phyloP scores from a whole-genome alignment of 441 rosid genomes.

The Erodium chrysanthum region DNA sequence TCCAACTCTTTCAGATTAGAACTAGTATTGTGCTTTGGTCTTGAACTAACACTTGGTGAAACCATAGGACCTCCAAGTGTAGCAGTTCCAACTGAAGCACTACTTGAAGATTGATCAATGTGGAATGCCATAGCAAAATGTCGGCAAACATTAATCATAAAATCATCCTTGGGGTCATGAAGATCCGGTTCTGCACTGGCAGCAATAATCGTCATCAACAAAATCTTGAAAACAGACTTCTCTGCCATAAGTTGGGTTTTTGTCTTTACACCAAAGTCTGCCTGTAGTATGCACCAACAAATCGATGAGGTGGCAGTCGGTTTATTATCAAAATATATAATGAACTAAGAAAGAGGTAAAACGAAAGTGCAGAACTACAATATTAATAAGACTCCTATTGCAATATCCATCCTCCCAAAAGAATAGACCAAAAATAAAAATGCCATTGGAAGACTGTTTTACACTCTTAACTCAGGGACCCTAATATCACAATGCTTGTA shows the following conservation, averaged over 20 bases:
- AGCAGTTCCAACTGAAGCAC: constrained; percentile 38
- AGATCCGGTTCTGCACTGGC: constrained; percentile 81
- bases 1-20: constrained; percentile 75
- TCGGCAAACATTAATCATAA: constrained; percentile 66
- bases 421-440: background rate
- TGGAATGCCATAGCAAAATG: constrained; percentile 95
- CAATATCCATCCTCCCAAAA: background rate
- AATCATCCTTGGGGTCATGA: constrained; percentile 64
- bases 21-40: constrained; percentile 42
- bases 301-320: constrained; percentile 4
- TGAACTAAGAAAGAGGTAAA: background rate
- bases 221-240: constrained; percentile 88
- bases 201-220: constrained; percentile 71
- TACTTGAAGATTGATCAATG: constrained; percentile 43
- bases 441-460: background rate
- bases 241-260: constrained; percentile 97
- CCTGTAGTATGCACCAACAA: constrained; percentile 38
- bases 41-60: constrained; percentile 45
- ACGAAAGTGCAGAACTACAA: background rate
- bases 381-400: background rate
- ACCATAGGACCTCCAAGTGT: constrained; percentile 42
- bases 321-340: background rate
- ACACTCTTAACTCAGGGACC: too few species aligned
- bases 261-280: constrained; percentile 91
- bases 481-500: too few species aligned